Evolutionary conservation across 2,329 filamentous ascomycete species (phyloP).

Genomic region (Plectosphaerella cucumerina): DNA sequence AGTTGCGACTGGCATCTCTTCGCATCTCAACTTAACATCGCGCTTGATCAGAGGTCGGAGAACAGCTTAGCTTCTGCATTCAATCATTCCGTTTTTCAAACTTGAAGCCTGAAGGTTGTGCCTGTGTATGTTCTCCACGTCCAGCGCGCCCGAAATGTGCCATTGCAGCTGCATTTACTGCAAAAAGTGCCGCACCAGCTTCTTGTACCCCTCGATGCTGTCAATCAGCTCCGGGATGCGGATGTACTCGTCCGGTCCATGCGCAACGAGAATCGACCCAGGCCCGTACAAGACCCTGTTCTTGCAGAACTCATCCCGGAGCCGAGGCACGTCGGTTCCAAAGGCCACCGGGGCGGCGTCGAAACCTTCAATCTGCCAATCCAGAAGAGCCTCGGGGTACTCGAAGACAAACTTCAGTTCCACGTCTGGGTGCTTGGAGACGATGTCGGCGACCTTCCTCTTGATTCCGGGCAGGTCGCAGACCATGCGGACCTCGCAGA

Average conservation of each 20-base stretch:
- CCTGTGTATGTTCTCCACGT: too few species aligned
- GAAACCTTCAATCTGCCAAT: constrained; percentile 33
- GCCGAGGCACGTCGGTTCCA: constrained; percentile 32
- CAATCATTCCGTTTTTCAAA: too few species aligned
- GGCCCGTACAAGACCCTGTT: constrained; percentile 34
- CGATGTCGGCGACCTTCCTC: constrained; percentile 22
- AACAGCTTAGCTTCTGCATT: too few species aligned
- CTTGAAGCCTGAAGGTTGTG: too few species aligned
- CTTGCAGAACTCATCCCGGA: constrained; percentile 21
- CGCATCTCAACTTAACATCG: too few species aligned
- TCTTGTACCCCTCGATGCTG: constrained; percentile 32
- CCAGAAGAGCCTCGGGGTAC: constrained; percentile 31
- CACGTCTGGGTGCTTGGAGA: constrained; percentile 25
- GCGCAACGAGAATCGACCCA: constrained; percentile 31
- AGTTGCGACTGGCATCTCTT: too few species aligned
- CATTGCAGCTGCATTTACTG: constrained; percentile 17
- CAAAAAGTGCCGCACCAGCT: constrained; percentile 10
- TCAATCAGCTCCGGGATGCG: constrained; percentile 28
- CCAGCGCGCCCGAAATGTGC: too few species aligned
- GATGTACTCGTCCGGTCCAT: constrained; percentile 31
- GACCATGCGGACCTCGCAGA: constrained; percentile 33
- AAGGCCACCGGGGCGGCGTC: constrained; percentile 30
- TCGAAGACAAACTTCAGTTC: constrained; percentile 28
- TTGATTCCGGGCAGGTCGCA: constrained; percentile 28
- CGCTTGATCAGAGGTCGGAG: too few species aligned